Percentiles rank a stretch among this genome's conserved stretches.
Conservation (phyloP, 352 stramenopile genomes). For the Globisporangium heterothallicum region DNA sequence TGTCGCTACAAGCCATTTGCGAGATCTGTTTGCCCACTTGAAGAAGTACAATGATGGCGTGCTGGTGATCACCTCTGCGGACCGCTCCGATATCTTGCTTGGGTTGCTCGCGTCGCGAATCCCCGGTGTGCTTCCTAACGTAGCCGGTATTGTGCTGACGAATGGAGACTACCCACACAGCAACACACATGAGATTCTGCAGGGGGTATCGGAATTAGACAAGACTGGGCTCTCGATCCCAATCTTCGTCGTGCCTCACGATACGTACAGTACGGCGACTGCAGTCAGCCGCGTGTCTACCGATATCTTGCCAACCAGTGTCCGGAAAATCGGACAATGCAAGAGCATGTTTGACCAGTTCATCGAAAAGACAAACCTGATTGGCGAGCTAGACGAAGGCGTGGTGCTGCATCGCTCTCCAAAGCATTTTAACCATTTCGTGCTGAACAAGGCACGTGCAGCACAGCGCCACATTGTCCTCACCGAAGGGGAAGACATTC, state of each 20-base stretch:
- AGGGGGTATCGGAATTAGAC: slow-evolving; percentile 62
- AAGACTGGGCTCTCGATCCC: slow-evolving; percentile 64
- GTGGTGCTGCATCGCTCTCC: slow-evolving; percentile 60
- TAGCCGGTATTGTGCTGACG: slow-evolving; percentile 67
- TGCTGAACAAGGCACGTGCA: slow-evolving; percentile 70
- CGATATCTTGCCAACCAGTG: slow-evolving; percentile 64
- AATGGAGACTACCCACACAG: slow-evolving; percentile 73
- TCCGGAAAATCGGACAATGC: slow-evolving; percentile 64
- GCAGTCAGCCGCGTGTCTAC: slow-evolving; percentile 54
- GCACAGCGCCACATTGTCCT: slow-evolving; percentile 80
- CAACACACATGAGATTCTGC: slow-evolving; percentile 66
- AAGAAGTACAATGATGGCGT: slow-evolving; percentile 76
- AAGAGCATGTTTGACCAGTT: slow-evolving; percentile 60
- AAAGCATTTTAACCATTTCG: slow-evolving; percentile 84
- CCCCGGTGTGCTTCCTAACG: slow-evolving; percentile 56
- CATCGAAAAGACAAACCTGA: slow-evolving; percentile 57
- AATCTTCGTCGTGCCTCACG: slow-evolving; percentile 60
- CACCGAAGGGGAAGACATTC: slow-evolving; percentile 77
- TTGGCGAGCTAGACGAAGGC: slow-evolving; percentile 59
- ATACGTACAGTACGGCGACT: slow-evolving; percentile 60
- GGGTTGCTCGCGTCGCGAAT: slow-evolving; percentile 63
- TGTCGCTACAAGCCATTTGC: slow-evolving; percentile 61
- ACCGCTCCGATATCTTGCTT: slow-evolving; percentile 68
- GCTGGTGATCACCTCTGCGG: slow-evolving; percentile 70
- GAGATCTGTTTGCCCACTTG: slow-evolving; percentile 69